Evolutionary conservation across 1,284 basidiomycete genomes (phyloP).

Genomic region (Retiboletus fuscus): DNA sequence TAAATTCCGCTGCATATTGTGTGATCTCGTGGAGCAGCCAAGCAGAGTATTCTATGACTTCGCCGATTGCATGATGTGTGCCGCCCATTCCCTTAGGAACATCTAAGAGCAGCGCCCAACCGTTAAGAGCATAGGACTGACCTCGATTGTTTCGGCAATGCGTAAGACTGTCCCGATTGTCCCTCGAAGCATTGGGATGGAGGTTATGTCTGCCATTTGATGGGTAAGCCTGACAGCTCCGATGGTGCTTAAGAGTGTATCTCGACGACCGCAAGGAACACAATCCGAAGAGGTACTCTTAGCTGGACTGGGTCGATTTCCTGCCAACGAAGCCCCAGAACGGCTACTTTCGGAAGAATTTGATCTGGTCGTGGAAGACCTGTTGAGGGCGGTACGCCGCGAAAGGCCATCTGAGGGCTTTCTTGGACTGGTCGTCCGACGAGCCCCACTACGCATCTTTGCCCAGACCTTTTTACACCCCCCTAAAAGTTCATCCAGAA

Average conservation of each 20-base stretch:
- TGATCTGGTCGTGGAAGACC: conserved; percentile 10
- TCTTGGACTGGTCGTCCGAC: background rate
- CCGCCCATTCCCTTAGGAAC: conserved; percentile 28
- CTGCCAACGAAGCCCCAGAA: background rate
- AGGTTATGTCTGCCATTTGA: conserved; percentile 28
- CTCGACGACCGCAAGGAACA: background rate
- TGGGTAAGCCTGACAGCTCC: conserved; percentile 18
- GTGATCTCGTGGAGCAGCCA: conserved; percentile 35
- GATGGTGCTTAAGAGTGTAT: conserved; percentile 21
- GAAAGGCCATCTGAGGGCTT: background rate
- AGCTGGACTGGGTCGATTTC: background rate
- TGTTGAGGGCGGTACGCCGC: background rate
- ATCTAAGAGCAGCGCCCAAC: background rate
- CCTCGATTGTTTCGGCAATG: conserved; percentile 31
- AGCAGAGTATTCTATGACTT: conserved; percentile 31
- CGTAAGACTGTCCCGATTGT: conserved; percentile 28
- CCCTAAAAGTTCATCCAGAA: background rate
- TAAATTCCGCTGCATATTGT: background rate
- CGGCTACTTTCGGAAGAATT: background rate
- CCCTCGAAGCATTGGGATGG: conserved; percentile 25
- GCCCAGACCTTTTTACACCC: conserved; percentile 15
- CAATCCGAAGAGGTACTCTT: conserved; percentile 17
- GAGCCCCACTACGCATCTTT: background rate
- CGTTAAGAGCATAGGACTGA: background rate
- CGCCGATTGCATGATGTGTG: conserved; percentile 29